A percentile compares a stretch with the other conserved stretches of the same genome.
These are phyloP conservation scores for Cordia subcordata DNA, from an alignment of 257 asterid species.

Conservation along the genomic window DNA sequence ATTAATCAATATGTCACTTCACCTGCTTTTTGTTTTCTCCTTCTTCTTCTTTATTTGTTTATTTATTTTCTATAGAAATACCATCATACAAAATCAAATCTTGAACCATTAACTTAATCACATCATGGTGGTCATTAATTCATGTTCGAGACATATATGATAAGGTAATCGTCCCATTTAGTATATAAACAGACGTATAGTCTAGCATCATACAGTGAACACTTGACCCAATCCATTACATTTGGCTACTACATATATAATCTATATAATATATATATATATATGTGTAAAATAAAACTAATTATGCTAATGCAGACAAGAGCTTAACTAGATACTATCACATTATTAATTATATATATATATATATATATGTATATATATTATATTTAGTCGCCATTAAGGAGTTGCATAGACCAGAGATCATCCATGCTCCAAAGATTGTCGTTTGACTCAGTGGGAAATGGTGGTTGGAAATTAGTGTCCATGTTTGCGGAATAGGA, in stretches of 20 bases:
- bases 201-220: background rate
- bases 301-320: background rate
- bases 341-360: no score
- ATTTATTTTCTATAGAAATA: no score
- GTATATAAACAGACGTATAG: background rate
- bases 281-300: background rate
- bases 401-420: constrained; percentile 77
- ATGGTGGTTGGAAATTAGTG: constrained; percentile 31
- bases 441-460: constrained; percentile 52
- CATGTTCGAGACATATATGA: no score
- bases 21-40: no score
- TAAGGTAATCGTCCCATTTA: background rate
- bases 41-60: no score
- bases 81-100: no score
- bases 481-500: constrained; percentile 42
- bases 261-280: no score
- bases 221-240: background rate
- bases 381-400: constrained; percentile 51
- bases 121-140: no score
- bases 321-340: no score
- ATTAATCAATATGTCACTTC: no score
- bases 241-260: no score
- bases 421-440: constrained; percentile 87
- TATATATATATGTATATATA: background rate
- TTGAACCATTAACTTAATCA: no score